Evolutionary conservation across 768 basidiomycete genomes (phyloP), one percentile per base, ranked within the genome.

Genomic region (Neoboletus subvelutipes): DNA sequence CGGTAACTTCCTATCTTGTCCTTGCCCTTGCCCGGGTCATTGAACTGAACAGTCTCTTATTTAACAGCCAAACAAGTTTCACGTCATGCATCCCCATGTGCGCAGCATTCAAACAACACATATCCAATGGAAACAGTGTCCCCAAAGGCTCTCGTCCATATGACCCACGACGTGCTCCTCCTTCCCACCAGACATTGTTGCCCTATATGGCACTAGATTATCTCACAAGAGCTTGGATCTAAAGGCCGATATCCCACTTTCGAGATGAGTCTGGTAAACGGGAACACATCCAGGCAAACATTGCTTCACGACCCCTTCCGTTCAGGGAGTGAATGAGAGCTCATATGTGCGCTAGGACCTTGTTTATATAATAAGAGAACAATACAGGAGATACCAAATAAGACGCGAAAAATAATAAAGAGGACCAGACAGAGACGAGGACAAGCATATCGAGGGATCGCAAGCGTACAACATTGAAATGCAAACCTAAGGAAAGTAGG

Each of bases 351-450:
- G 39, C 43, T 10, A 42, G 37, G 50, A 43, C 36, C 49, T 59
- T 29, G 49, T 49, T 63, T 55, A 37, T 53, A 57, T 58, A 57
- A 59, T 61, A 66, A 55, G 37, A 56, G 33, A 49, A 68, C 59
- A 70, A 58, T 70, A 71, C 69, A 71, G 31, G 29, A 60, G 58
- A 65, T 62, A 67, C 65, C 58, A 53, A 67, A 67, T 69, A 71
- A 62, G 40, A 64, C 62, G 53, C 59, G 58, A 58, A 61, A 20
- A 60, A 60, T 61, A 64, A 71, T 67, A 61, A 65, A 52, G 39
- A 61, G 41, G 45, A 46, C 39, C 24, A 20, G 59, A 46, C 53
- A 46, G 24, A 33, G n/a, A 53, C 55, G 65, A 26, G 57, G 54
- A 55, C 51, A 33, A 63, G 65, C 65, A 70, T 65, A 63, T 59